Evolutionary conservation across 2,329 filamentous ascomycete genomes (phyloP).

Genomic region (Aureobasidium namibiae): DNA sequence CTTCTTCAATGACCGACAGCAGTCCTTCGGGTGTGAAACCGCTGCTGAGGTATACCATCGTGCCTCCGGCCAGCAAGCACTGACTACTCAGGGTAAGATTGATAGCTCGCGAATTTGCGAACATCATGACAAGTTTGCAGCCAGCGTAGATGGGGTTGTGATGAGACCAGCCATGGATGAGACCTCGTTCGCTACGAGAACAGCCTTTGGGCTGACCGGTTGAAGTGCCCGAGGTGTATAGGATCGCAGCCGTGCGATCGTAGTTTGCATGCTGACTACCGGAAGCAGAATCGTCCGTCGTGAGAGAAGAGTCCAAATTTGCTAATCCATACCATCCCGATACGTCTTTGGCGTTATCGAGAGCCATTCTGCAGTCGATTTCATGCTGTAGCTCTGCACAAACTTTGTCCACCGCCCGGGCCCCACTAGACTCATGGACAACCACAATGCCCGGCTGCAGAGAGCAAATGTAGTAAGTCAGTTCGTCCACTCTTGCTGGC

Average conservation of each 20-base stretch:
- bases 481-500: not conserved
- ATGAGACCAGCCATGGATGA: not conserved
- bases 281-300: not conserved
- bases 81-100: not conserved
- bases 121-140: not conserved
- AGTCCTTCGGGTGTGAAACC: not conserved
- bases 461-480: not conserved
- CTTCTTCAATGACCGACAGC: not conserved
- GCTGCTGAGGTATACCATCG: not conserved
- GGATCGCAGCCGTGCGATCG: not conserved
- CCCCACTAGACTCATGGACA: not conserved
- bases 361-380: not conserved
- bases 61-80: not conserved
- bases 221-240: not conserved
- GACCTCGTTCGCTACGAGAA: not conserved
- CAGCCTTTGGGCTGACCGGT: slow-evolving; percentile 7
- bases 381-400: not conserved
- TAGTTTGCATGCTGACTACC: not conserved
- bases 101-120: not conserved
- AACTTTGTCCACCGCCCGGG: not conserved
- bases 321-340: not conserved
- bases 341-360: not conserved
- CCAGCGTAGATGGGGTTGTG: not conserved
- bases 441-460: not conserved
- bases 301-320: not conserved